Percentiles rank a stretch among this genome's conserved stretches.
Conservation (phyloP, 352 stramenopile genomes). For the Phytophthora brassicae region DNA sequence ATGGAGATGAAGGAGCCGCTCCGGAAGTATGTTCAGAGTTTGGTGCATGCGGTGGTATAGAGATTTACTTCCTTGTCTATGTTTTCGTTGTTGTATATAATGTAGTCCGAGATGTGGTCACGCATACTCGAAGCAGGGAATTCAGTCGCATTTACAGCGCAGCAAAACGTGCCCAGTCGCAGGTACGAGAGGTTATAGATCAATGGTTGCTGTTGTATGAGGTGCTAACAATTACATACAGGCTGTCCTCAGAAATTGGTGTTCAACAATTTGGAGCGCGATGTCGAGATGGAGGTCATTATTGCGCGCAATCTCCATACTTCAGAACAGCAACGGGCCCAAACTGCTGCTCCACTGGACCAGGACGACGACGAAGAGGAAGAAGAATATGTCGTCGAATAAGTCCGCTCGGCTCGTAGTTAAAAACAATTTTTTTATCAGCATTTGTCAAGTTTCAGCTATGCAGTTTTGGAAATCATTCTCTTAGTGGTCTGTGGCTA, state of each 20-base stretch:
- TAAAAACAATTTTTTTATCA: neutral
- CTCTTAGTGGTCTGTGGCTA: neutral
- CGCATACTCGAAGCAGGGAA: constrained; percentile 82
- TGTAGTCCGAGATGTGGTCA: constrained; percentile 71
- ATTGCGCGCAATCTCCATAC: constrained; percentile 49
- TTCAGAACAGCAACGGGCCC: constrained; percentile 42
- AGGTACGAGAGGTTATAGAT: constrained; percentile 29
- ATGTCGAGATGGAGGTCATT: constrained; percentile 88
- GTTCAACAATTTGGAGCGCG: constrained; percentile 65
- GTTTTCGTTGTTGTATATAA: constrained; percentile 12
- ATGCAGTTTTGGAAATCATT: neutral
- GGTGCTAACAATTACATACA: constrained; percentile 20
- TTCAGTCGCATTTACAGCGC: constrained; percentile 66
- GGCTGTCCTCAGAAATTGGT: constrained; percentile 69
- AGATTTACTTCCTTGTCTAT: neutral
- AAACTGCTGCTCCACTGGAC: constrained; percentile 24
- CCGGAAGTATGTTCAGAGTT: constrained; percentile 49
- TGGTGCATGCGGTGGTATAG: neutral
- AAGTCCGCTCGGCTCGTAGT: constrained; percentile 12
- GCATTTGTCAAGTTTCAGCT: neutral
- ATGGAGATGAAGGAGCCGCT: constrained; percentile 79
- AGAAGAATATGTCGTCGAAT: constrained; percentile 78
- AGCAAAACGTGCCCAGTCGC: constrained; percentile 80
- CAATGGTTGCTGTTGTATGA: neutral
- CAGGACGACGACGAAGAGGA: constrained; percentile 61